Percentiles rank a stretch among this genome's conserved stretches.
Evolutionary conservation across 2,329 filamentous ascomycete species (phyloP).

Genomic region (Cercospora zeae-maydis): DNA sequence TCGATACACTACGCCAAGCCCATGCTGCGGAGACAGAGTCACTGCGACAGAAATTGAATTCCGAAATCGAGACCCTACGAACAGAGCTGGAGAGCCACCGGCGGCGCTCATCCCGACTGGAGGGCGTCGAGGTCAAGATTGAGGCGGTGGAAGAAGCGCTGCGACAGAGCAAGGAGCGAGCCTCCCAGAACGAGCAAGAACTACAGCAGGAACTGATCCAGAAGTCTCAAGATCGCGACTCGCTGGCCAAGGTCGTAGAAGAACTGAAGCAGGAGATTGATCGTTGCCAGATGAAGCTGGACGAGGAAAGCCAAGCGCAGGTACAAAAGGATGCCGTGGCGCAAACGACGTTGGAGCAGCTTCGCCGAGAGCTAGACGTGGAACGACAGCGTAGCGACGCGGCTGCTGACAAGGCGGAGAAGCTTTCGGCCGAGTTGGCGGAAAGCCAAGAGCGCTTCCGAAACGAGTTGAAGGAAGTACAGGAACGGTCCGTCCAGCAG

Average conservation of each 20-base stretch:
- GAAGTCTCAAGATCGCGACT: conserved; percentile 32
- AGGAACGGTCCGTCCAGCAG: conserved; percentile 18
- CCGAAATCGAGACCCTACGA: conserved; percentile 26
- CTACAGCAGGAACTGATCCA: conserved; percentile 31
- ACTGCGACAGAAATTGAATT: conserved; percentile 24
- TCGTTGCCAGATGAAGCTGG: conserved; percentile 34
- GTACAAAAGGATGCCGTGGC: conserved; percentile 29
- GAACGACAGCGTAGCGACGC: conserved; percentile 17
- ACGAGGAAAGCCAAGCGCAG: conserved; percentile 34
- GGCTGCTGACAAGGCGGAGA: conserved; percentile 13
- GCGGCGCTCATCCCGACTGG: conserved; percentile 25
- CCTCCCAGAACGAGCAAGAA: conserved; percentile 32
- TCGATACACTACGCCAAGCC: conserved; percentile 14
- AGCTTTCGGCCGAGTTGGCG: conserved; percentile 18
- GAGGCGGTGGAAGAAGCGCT: conserved; percentile 34
- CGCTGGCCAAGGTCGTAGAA: conserved; percentile 33
- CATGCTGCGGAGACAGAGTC: conserved; percentile 21
- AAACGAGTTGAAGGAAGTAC: conserved; percentile 17
- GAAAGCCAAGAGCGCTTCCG: conserved; percentile 13
- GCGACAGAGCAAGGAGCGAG: conserved; percentile 28
- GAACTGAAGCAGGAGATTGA: conserved; percentile 37
- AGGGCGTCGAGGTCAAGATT: conserved; percentile 34
- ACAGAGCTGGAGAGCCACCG: conserved; percentile 30
- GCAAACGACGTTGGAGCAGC: conserved; percentile 20
- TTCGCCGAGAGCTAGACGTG: conserved; percentile 29